Evolutionary conservation across 257 asterid species (phyloP).

Genomic region (Ehretia macrophylla): DNA sequence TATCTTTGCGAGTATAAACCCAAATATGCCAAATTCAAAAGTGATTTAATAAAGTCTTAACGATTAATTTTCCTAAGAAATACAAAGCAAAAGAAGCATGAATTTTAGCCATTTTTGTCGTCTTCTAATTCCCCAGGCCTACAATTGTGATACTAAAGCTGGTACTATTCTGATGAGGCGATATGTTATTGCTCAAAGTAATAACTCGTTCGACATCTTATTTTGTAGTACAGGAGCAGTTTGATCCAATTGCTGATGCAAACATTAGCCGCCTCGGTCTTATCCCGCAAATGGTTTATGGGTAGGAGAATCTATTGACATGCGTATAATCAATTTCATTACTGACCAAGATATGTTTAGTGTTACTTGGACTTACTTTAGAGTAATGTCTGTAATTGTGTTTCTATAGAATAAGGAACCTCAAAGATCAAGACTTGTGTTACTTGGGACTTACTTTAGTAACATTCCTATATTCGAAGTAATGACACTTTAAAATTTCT

Average conservation of each 20-base stretch:
- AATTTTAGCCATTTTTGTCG: no score
- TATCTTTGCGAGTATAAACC: no score
- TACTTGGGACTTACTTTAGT: no score
- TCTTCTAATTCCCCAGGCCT: neutral
- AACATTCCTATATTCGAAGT: no score
- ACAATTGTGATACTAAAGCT: neutral
- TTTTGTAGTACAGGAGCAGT: conserved; percentile 55
- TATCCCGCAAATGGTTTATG: conserved; percentile 77
- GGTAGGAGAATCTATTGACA: conserved; percentile 40
- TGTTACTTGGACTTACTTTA: neutral
- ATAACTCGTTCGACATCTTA: neutral
- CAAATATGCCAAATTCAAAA: no score
- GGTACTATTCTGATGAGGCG: conserved; percentile 1
- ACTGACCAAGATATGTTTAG: no score
- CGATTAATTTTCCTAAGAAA: no score
- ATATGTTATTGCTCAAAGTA: neutral
- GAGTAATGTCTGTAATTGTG: neutral
- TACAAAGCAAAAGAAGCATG: no score
- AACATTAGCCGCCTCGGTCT: conserved; percentile 63
- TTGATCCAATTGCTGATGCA: conserved; percentile 80
- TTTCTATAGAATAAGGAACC: conserved; percentile 47
- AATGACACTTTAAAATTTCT: no score
- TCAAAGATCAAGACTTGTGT: conserved; percentile 69
- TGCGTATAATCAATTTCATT: neutral
- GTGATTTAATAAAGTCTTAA: no score